Evolutionary conservation across 495 filamentous ascomycete species (phyloP), one percentile per base, ranked within the genome.

Genomic region (Tetracladium setigerum): DNA sequence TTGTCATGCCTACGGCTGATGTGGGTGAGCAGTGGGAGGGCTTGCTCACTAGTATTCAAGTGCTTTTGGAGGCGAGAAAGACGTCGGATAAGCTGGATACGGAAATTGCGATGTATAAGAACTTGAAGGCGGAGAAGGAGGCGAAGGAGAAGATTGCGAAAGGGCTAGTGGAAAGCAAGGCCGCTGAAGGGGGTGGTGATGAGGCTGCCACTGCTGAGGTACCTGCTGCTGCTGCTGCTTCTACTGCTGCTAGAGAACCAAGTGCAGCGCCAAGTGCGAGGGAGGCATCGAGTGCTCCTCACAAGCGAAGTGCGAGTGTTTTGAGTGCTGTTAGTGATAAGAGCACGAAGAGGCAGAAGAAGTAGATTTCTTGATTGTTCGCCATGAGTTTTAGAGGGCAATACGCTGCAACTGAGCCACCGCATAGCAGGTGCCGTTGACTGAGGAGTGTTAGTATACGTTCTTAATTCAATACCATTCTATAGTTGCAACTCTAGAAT

Each of bases 1-100:
- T 97, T 16, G 70, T 81, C 30, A 94, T 98, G 82, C 89, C 91
- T 0, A 97, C 94, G 0, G 77, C 78, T 14, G 76, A 74, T 1
- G 87, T 95, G 1, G 82, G 83, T 36, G 81, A 81, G 55, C 80
- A 81, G 53, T 95, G 89, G 60, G 92, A 96, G 66, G 69, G 73
- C 44, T 71, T 98, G 31, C 81, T 95, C 49, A 69, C 67, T 18
- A 77, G 78, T 13, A 87, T 98, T 37, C 78, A 82, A 30, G 61
- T 75, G 11, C 65, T 98, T 14, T 72, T 98, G 1, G 92, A 98
- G 53, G 70, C 84, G 10, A 71, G 87, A 46, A 96, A 95, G 67
- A 63, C 89, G 9, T 68, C 74, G 5, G 92, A 98, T 63, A 95
- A 94, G 65, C 66, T 95, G 0, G 86, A 90, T 43, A 79, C 78